Evolutionary conservation across 345 rosid genomes (phyloP).

Genomic region (Eucalyptus globulus): DNA sequence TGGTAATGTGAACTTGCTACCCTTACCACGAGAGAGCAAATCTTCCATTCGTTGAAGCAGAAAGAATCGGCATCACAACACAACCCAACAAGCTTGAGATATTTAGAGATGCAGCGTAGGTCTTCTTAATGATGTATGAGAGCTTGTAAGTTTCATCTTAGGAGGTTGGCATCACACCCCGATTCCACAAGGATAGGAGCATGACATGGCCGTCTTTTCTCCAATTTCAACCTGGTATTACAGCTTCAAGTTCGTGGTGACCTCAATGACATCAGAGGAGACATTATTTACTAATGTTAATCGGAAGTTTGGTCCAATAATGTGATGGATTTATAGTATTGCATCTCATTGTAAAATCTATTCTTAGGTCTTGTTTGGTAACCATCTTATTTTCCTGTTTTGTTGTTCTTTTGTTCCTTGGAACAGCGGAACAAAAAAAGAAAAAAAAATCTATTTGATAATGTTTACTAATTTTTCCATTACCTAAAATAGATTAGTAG

Average conservation of each 20-base stretch:
- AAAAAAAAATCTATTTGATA: too few relatives aligned
- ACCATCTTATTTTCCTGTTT: too few relatives aligned
- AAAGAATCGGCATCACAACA: background rate
- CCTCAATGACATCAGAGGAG: background rate
- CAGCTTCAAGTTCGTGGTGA: background rate
- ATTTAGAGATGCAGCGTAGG: background rate
- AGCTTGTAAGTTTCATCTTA: background rate
- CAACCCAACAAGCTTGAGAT: background rate
- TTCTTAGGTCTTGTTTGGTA: background rate
- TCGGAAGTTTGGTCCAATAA: background rate
- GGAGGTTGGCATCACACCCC: background rate
- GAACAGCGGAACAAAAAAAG: too few relatives aligned
- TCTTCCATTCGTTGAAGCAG: background rate
- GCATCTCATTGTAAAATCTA: background rate
- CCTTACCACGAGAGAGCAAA: background rate
- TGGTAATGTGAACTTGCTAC: background rate
- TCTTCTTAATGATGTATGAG: background rate
- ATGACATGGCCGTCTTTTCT: too few relatives aligned
- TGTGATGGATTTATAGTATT: background rate
- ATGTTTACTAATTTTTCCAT: too few relatives aligned
- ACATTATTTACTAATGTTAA: background rate
- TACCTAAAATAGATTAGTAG: background rate
- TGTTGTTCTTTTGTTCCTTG: background rate
- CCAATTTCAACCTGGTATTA: too few relatives aligned
- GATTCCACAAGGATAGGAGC: too few relatives aligned